Conservation (phyloP, 768 basidiomycete species). For the Trametes gibbosa region DNA sequence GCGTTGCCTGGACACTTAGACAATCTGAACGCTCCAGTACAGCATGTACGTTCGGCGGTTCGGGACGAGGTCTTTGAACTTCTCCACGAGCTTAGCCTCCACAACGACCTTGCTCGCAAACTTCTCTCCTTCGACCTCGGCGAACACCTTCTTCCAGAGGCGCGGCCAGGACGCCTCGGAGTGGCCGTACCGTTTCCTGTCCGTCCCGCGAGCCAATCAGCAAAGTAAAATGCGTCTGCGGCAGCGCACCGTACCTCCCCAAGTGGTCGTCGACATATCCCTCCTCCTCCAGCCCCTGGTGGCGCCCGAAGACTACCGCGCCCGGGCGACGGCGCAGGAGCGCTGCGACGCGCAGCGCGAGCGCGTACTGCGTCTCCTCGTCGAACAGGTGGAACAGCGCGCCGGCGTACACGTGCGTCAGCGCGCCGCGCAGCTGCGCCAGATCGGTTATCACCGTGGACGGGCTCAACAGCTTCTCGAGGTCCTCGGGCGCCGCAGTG, state of each 20-base stretch:
- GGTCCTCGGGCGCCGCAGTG: background rate
- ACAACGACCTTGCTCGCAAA: slow-evolving; percentile 24
- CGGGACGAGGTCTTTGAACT: slow-evolving; percentile 8
- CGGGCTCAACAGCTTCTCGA: background rate
- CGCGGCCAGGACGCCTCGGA: slow-evolving; percentile 30
- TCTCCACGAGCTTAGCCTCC: slow-evolving; percentile 19
- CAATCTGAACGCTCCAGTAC: slow-evolving; percentile 28
- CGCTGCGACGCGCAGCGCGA: slow-evolving; percentile 28
- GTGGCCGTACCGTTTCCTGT: slow-evolving; percentile 30
- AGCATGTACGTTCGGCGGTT: slow-evolving; percentile 19
- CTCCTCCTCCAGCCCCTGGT: slow-evolving; percentile 26
- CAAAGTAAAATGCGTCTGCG: background rate
- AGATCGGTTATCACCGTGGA: slow-evolving; percentile 17
- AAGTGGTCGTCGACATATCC: slow-evolving; percentile 31
- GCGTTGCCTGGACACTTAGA: too few species aligned
- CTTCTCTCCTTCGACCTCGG: slow-evolving; percentile 23
- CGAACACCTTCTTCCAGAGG: slow-evolving; percentile 31
- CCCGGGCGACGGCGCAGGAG: slow-evolving; percentile 27
- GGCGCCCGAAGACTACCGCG: slow-evolving; percentile 34
- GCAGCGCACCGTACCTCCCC: slow-evolving; percentile 13
- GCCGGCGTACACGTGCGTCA: slow-evolving; percentile 32
- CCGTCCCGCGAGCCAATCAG: background rate
- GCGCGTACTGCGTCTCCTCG: slow-evolving; percentile 31
- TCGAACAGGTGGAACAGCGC: slow-evolving; percentile 38
- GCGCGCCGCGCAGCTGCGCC: slow-evolving; percentile 24